phyloP scores from a whole-genome alignment of 768 basidiomycete genomes.

The Mycena vitilis region DNA sequence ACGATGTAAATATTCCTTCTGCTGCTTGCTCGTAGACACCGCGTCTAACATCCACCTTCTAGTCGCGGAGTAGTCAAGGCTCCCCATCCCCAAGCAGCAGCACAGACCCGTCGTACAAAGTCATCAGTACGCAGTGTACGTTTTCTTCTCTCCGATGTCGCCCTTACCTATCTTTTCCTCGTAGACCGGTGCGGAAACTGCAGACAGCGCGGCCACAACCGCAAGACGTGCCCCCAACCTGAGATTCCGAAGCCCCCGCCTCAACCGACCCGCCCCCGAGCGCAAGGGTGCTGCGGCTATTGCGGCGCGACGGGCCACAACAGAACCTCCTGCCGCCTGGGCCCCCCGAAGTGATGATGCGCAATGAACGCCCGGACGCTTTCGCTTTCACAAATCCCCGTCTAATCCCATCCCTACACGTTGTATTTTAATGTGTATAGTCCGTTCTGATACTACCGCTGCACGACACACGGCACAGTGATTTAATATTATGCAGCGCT shows the following conservation, averaged over 20 bases:
- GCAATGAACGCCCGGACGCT: not conserved
- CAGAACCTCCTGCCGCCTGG: conserved; percentile 30
- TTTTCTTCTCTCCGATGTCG: conserved; percentile 3
- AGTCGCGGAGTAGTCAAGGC: conserved; percentile 29
- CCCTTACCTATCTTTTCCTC: conserved; percentile 15
- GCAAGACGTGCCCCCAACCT: conserved; percentile 35
- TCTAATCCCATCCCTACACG: no score
- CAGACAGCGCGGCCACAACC: conserved; percentile 36
- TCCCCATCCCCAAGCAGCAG: conserved; percentile 26
- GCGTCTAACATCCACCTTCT: conserved; percentile 1
- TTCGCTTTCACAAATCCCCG: not conserved
- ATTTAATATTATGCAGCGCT: conserved; percentile 1
- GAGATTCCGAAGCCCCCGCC: conserved; percentile 29
- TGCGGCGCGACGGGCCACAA: conserved; percentile 34
- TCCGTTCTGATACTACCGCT: not conserved
- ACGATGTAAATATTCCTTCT: conserved; percentile 16
- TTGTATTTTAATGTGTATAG: conserved; percentile 4
- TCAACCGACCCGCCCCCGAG: conserved; percentile 22
- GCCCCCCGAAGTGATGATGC: conserved; percentile 13
- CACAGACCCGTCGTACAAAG: conserved; percentile 23
- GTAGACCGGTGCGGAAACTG: conserved; percentile 37
- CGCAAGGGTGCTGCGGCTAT: conserved; percentile 33
- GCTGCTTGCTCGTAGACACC: not conserved
- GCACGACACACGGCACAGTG: not conserved
- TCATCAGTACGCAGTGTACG: conserved; percentile 37